Evolutionary conservation across 2,329 filamentous ascomycete genomes (phyloP).

Genomic region (Fusarium sp.): DNA sequence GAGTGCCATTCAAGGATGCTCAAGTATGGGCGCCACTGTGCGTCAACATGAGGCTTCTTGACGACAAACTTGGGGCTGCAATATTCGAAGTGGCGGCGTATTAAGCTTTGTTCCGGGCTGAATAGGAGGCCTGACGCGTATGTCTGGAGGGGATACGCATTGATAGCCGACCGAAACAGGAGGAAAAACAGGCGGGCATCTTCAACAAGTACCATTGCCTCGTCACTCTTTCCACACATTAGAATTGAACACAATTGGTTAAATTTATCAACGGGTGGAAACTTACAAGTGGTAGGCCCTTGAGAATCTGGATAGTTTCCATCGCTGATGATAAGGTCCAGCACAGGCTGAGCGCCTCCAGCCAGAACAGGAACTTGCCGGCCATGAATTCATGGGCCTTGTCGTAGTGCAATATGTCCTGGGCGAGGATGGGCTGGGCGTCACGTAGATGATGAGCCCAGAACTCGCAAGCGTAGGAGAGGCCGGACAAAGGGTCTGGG

Average conservation of each 20-base stretch:
- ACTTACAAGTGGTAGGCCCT: neutral
- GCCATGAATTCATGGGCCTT: neutral
- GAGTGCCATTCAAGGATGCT: too few relatives aligned
- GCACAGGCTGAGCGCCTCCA: neutral
- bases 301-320: neutral
- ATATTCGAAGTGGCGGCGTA: neutral
- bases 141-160: neutral
- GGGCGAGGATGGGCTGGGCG: accelerated
- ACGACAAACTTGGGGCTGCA: neutral
- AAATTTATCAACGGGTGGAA: too few relatives aligned
- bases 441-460: neutral
- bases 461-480: neutral
- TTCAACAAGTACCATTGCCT: neutral
- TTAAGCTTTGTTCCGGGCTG: neutral
- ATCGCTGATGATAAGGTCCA: accelerated
- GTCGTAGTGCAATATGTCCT: neutral
- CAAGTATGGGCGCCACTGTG: neutral
- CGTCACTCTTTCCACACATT: neutral
- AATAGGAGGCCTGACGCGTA: neutral
- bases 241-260: too few relatives aligned
- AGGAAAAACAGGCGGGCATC: neutral
- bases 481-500: neutral
- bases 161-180: neutral
- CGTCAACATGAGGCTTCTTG: neutral
- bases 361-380: neutral